phyloP scores from a whole-genome alignment of 345 rosid genomes.

The Acer campestre region DNA sequence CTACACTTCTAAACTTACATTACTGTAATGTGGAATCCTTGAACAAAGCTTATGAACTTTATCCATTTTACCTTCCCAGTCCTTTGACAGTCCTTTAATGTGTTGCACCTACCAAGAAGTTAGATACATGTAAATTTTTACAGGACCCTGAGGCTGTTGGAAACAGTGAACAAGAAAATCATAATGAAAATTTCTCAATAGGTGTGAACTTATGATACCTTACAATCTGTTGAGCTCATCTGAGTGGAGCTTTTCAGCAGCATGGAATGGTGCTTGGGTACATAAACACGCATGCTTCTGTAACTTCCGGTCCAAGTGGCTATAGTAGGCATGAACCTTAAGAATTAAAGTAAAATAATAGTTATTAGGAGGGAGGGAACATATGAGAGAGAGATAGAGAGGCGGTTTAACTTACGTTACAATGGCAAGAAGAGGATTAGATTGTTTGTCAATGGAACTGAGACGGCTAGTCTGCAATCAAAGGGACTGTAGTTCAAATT shows the following conservation, averaged over 20 bases:
- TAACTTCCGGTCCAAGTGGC: slow-evolving; percentile 84
- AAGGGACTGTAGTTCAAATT: slow-evolving; percentile 9
- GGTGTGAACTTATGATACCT: neutral
- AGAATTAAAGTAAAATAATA: slow-evolving; percentile 12
- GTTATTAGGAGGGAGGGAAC: neutral
- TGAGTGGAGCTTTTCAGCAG: slow-evolving; percentile 60
- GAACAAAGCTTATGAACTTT: slow-evolving; percentile 64
- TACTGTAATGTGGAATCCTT: slow-evolving; percentile 72
- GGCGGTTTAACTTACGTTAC: slow-evolving; percentile 56
- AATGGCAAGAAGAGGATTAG: slow-evolving; percentile 65
- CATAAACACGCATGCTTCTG: slow-evolving; percentile 65
- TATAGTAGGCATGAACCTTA: slow-evolving; percentile 80
- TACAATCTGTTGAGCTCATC: slow-evolving; percentile 35
- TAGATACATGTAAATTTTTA: neutral
- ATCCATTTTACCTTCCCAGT: slow-evolving; percentile 65
- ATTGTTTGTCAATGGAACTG: slow-evolving; percentile 42
- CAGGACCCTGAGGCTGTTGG: no score
- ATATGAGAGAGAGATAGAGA: slow-evolving; percentile 7
- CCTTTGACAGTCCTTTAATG: slow-evolving; percentile 57
- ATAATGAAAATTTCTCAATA: neutral
- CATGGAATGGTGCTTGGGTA: slow-evolving; percentile 80
- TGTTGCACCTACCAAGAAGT: slow-evolving; percentile 55
- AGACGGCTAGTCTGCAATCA: slow-evolving; percentile 47
- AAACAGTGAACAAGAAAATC: no score
- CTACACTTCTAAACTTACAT: slow-evolving; percentile 39